Base-by-base conservation (phyloP, 73 alveolate species). In the Paramecium pentaurelia region DNA sequence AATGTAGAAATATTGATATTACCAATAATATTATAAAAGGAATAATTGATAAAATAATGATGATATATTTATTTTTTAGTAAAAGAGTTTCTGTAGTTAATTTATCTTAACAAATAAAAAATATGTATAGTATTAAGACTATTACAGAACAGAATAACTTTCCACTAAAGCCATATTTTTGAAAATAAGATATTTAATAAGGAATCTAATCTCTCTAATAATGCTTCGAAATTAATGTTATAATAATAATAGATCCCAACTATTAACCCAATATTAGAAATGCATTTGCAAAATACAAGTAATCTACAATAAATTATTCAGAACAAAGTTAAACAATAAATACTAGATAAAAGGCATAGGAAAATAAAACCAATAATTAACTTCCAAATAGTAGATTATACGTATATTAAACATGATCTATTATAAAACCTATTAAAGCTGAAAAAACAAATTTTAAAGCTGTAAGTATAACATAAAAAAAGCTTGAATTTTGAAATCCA, bases 221-320 rank as follows among this genome's bases (percentile, higher is more conserved):
- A 16, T 42, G 51, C 49, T 80, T 80, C 0, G 49, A 42, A 45
- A 80, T 49, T 18, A 80, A 5, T 2, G 91, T 27, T 25, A 80
- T 0, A 20, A 49, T 47, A 45, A 80, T 44, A 0, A 80, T 47
- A 3, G 16, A 4, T 80, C 32, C 34, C 11, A 80, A 22, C 14
- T 80, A 11, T 25, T 45, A 16, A 12, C 75, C 71, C 22, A 80
- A 18, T 45, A 49, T 44, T 45, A 38, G 16, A 36, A 80, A 80
- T 45, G 77, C 91, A 45, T 40, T 80, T 1, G 91, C 91, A 80
- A 80, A 80, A 44, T 44, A 80, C 49, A 80, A 47, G 28, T 44
- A 80, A 20, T 80, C 87, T 12, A 0, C 0, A 2, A 18, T 11
- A 3, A 10, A 18, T 30, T 38, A 22, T 16, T 54, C 16, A 1